These are phyloP conservation scores for Metschnikowia rubicola DNA, from an alignment of 805 yeast genomes.

Conservation along the genomic window DNA sequence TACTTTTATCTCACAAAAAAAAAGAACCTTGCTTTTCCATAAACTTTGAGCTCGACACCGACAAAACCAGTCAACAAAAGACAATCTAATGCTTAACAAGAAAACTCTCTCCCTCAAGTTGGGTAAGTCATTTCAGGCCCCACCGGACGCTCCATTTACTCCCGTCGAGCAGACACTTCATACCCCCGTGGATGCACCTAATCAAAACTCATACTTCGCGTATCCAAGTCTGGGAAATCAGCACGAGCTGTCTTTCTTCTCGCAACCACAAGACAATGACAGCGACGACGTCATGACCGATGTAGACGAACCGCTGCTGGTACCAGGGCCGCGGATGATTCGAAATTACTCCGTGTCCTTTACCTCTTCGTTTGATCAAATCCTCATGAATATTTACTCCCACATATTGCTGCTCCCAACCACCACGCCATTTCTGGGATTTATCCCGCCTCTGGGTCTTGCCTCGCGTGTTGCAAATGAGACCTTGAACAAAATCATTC, in stretches of 20 bases:
- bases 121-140: slow-evolving; percentile 27
- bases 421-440: slow-evolving; percentile 43
- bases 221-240: slow-evolving; percentile 6
- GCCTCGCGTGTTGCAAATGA: slow-evolving; percentile 44
- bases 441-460: slow-evolving; percentile 42
- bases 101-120: slow-evolving; percentile 35
- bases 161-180: slow-evolving; percentile 43
- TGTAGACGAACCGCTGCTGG: slow-evolving; percentile 29
- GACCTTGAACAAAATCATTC: slow-evolving; percentile 29
- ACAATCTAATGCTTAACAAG: slow-evolving; percentile 21
- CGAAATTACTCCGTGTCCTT: slow-evolving; percentile 31
- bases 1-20: too few relatives aligned
- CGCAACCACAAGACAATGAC: slow-evolving; percentile 35
- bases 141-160: slow-evolving; percentile 35
- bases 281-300: slow-evolving; percentile 43
- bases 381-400: slow-evolving; percentile 33
- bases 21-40: neutral
- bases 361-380: slow-evolving; percentile 35
- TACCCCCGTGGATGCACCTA: slow-evolving; percentile 34
- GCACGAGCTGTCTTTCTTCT: slow-evolving; percentile 22
- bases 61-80: neutral
- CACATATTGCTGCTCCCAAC: slow-evolving; percentile 40
- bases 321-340: slow-evolving; percentile 18
- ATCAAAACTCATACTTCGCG: slow-evolving; percentile 12
- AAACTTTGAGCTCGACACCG: neutral